Evolutionary conservation across 768 basidiomycete species (phyloP).

Genomic region (Tricholoma flavovirens): DNA sequence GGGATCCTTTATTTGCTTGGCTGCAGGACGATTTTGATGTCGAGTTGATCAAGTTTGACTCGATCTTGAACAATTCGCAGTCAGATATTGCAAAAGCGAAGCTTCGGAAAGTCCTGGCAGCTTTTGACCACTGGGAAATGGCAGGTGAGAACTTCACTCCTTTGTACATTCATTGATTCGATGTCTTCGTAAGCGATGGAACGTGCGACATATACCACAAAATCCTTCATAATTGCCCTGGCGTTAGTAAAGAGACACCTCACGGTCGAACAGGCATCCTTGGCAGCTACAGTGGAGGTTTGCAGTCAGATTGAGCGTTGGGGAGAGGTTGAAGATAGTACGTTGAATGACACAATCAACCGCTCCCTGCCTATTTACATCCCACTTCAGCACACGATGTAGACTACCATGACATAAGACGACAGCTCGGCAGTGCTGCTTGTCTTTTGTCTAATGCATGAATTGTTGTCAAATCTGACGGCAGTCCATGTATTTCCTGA

Average conservation of each 20-base stretch:
- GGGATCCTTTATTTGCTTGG: slow-evolving; percentile 88
- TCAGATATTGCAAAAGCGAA: slow-evolving; percentile 59
- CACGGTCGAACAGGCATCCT: slow-evolving; percentile 77
- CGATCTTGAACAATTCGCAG: slow-evolving; percentile 67
- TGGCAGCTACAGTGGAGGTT: slow-evolving; percentile 88
- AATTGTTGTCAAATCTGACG: neutral
- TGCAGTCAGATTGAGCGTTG: slow-evolving; percentile 92
- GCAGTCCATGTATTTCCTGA: too few relatives aligned
- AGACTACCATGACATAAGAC: slow-evolving; percentile 88
- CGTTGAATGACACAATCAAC: slow-evolving; percentile 28
- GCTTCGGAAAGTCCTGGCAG: slow-evolving; percentile 49
- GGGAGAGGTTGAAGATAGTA: slow-evolving; percentile 99
- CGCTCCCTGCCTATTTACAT: slow-evolving; percentile 5
- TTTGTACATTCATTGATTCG: neutral
- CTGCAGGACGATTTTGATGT: slow-evolving; percentile 58
- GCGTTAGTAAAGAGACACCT: slow-evolving; percentile 75
- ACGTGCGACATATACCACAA: slow-evolving; percentile 81
- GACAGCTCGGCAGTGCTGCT: slow-evolving; percentile 78
- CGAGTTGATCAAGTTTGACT: slow-evolving; percentile 62
- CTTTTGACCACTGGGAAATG: slow-evolving; percentile 79
- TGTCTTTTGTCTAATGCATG: slow-evolving; percentile 44
- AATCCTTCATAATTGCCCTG: slow-evolving; percentile 85
- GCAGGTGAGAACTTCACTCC: slow-evolving; percentile 54
- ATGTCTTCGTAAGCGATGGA: slow-evolving; percentile 67
- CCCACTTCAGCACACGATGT: slow-evolving; percentile 83